These are phyloP conservation scores for Esteya vermicola DNA, from an alignment of 2,329 filamentous ascomycete species.

Conservation along the genomic window DNA sequence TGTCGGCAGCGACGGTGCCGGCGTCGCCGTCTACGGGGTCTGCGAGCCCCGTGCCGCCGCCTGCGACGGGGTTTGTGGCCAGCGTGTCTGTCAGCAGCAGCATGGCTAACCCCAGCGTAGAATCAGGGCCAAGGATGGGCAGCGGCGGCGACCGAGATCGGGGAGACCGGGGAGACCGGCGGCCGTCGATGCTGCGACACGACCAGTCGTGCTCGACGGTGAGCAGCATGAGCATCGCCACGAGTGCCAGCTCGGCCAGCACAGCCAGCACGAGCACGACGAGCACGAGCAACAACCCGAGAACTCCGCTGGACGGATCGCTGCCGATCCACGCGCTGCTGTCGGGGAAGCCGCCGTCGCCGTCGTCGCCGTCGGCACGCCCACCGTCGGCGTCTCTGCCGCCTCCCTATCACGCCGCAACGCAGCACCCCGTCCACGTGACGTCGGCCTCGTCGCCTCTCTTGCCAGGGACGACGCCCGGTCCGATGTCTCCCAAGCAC, in stretches of 20 bases:
- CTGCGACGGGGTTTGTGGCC: too few species aligned
- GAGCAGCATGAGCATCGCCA: slow-evolving; percentile 15
- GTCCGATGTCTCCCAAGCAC: not conserved
- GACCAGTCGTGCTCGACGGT: slow-evolving; percentile 23
- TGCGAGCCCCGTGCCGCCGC: too few species aligned
- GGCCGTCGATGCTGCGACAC: slow-evolving; percentile 26
- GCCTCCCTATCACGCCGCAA: not conserved
- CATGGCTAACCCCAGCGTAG: not conserved
- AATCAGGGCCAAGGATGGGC: not conserved
- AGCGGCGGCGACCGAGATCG: not conserved
- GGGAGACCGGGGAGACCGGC: not conserved
- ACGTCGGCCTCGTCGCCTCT: not conserved
- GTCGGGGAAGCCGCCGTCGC: slow-evolving; percentile 6
- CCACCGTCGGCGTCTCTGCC: not conserved
- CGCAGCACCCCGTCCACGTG: not conserved
- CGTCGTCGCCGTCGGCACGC: not conserved
- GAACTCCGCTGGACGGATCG: slow-evolving; percentile 33
- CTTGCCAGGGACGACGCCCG: not conserved
- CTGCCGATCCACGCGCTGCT: slow-evolving; percentile 41
- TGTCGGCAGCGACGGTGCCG: slow-evolving; percentile 6
- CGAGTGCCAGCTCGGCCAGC: too few species aligned
- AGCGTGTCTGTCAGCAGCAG: slow-evolving; percentile 8
- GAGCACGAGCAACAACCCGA: slow-evolving; percentile 18
- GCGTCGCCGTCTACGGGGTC: not conserved
- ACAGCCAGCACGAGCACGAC: slow-evolving; percentile 15